Percentiles rank a stretch among this genome's conserved stretches.
phyloP scores from a whole-genome alignment of 345 rosid genomes.

The Brassica rapa region DNA sequence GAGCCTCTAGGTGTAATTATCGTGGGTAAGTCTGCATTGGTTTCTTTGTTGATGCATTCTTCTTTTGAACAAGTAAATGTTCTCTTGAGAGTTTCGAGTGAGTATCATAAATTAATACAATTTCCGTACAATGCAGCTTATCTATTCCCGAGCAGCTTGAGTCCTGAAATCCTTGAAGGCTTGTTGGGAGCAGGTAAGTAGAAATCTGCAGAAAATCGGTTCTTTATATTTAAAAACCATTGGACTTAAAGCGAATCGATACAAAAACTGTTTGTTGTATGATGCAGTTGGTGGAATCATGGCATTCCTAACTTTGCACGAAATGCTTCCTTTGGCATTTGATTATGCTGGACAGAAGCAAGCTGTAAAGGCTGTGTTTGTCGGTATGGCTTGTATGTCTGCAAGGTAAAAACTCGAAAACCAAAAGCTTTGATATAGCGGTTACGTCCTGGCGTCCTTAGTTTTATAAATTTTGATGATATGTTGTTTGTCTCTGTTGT shows the following conservation, averaged over 20 bases:
- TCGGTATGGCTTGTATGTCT: constrained; percentile 99
- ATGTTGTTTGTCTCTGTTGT: constrained; percentile 19
- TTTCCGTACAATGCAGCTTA: constrained; percentile 60
- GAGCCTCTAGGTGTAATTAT: constrained; percentile 96
- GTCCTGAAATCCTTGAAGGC: constrained; percentile 94
- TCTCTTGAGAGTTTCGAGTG: not conserved
- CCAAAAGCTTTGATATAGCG: constrained; percentile 4
- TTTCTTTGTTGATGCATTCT: not conserved
- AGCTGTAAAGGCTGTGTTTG: constrained; percentile 94
- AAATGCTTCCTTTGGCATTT: constrained; percentile 97
- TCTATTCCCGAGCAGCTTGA: constrained; percentile 88
- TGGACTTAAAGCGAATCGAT: not conserved
- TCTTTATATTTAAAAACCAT: not conserved
- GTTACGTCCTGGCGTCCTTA: not conserved
- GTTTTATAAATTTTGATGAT: constrained; percentile 16
- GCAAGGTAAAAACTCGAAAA: constrained; percentile 61
- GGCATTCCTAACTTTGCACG: constrained; percentile 97
- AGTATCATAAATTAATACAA: constrained; percentile 8
- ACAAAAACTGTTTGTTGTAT: constrained; percentile 8
- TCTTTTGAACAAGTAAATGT: not conserved
- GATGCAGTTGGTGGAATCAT: constrained; percentile 95
- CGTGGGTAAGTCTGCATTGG: constrained; percentile 61
- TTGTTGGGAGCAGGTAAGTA: constrained; percentile 78
- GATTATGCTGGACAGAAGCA: constrained; percentile 99
- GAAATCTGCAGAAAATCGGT: not conserved